Conservation (phyloP, 2,329 filamentous ascomycete genomes). For the Coleophoma eucalyptorum region DNA sequence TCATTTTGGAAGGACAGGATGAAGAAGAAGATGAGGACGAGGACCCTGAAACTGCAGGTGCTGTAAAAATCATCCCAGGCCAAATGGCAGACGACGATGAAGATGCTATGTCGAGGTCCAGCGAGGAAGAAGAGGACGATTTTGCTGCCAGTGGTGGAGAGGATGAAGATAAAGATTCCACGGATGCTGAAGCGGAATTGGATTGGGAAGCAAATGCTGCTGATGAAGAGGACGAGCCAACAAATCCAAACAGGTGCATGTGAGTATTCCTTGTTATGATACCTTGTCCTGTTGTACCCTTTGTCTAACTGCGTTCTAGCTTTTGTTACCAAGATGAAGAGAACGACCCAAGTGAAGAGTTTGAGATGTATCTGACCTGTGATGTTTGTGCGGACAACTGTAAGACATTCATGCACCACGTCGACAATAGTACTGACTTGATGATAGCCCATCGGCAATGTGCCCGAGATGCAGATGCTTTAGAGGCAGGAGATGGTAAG, state of each 20-base stretch:
- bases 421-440: conserved; percentile 34
- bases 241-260: conserved; percentile 60
- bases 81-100: conserved; percentile 31
- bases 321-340: conserved; percentile 84
- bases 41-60: conserved; percentile 28
- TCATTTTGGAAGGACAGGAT: conserved; percentile 36
- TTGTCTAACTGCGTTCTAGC: conserved; percentile 42
- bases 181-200: conserved; percentile 54
- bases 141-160: conserved; percentile 23
- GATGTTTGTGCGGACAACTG: conserved; percentile 76
- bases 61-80: conserved; percentile 29
- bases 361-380: conserved; percentile 75
- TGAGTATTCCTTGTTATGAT: conserved; percentile 36
- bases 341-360: conserved; percentile 76
- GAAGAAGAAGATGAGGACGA: conserved; percentile 37
- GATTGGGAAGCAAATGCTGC: conserved; percentile 50
- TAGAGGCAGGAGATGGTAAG: conserved; percentile 62
- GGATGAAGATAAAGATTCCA: conserved; percentile 49
- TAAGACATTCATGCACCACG: conserved; percentile 43
- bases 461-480: conserved; percentile 66
- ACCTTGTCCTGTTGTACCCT: not conserved
- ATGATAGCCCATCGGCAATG: conserved; percentile 84
- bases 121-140: conserved; percentile 24
- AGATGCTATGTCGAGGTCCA: conserved; percentile 26
- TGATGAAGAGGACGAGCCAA: conserved; percentile 49